Evolutionary conservation across 345 rosid species (phyloP).

Genomic region (sweet orange (Citrus sinensis)): DVS_A1.0 CM039164.1:18109501-18110000

Average conservation of each 20-base stretch:
- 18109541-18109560: conserved; percentile 57
- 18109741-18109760: neutral
- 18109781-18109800: neutral
- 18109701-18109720: neutral
- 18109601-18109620: conserved; percentile 95
- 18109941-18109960: neutral
- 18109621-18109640: conserved; percentile 93
- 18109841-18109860: neutral
- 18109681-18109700: neutral
- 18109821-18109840: neutral
- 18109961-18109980: neutral
- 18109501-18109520: conserved; percentile 69
- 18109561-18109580: conserved; percentile 70
- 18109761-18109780: neutral
- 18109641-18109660: conserved; percentile 91
- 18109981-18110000: neutral
- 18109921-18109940: neutral
- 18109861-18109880: neutral
- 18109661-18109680: conserved; percentile 1
- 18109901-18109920: neutral
- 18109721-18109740: neutral
- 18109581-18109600: conserved; percentile 58
- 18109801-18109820: neutral
- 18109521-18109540: conserved; percentile 57
- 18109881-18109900: neutral